phyloP scores from a whole-genome alignment of 805 yeast genomes.

The Metschnikowia borealis region DNA sequence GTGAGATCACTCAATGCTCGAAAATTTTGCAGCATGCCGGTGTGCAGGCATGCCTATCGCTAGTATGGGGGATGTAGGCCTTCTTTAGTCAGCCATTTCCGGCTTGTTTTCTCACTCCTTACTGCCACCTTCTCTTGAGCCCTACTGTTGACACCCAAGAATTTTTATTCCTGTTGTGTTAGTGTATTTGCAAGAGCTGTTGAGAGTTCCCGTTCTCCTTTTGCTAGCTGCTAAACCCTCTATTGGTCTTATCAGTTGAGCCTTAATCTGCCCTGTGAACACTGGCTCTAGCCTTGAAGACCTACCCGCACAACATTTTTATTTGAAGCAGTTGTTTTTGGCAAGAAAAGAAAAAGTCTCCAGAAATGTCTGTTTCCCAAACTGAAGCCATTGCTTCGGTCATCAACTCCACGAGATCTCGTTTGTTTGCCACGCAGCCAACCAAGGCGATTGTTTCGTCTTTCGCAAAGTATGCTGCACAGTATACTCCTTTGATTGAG shows the following conservation, averaged over 20 bases:
- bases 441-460: slow-evolving; percentile 40
- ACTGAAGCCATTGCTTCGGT: slow-evolving; percentile 21
- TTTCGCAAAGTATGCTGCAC: slow-evolving; percentile 24
- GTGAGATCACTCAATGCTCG: slow-evolving; percentile 20
- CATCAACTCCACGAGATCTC: slow-evolving; percentile 24
- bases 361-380: slow-evolving; percentile 10
- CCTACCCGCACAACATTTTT: background rate
- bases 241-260: background rate
- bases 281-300: background rate
- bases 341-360: too few relatives aligned
- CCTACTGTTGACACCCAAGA: background rate
- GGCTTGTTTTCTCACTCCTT: background rate
- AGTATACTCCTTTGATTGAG: slow-evolving; percentile 30
- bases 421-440: slow-evolving; percentile 44
- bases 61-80: slow-evolving; percentile 2
- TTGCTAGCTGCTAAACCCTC: background rate
- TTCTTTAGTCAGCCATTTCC: slow-evolving; percentile 1
- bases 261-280: background rate
- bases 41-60: slow-evolving; percentile 9
- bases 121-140: background rate
- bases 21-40: slow-evolving; percentile 14
- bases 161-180: background rate
- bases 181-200: background rate
- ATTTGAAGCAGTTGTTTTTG: too few relatives aligned
- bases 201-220: background rate